Conservation (phyloP, 305 asterid genomes). For the Fraxinus angustifolia region DNA sequence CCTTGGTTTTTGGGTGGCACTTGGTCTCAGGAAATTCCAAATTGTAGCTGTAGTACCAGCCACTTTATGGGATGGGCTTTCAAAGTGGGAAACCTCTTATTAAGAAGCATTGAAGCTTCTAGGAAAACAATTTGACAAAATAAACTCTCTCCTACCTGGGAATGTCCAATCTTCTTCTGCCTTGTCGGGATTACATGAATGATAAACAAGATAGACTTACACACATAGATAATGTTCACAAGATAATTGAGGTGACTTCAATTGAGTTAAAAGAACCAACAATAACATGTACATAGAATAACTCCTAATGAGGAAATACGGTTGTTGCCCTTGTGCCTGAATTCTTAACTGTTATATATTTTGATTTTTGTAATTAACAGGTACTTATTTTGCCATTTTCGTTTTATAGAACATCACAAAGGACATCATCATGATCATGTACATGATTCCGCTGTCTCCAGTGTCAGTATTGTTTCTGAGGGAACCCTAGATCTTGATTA, state of each 20-base stretch:
- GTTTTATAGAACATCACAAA: conserved; percentile 54
- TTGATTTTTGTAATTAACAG: background rate
- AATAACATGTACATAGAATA: background rate
- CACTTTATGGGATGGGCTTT: background rate
- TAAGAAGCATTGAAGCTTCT: background rate
- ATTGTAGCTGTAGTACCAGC: background rate
- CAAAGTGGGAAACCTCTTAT: background rate
- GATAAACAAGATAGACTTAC: background rate
- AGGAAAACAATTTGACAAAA: background rate
- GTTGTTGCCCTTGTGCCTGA: background rate
- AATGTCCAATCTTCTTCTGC: background rate
- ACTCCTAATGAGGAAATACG: background rate
- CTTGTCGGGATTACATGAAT: background rate
- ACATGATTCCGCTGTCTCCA: conserved; percentile 82
- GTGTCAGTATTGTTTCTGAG: conserved; percentile 84
- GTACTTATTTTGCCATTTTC: background rate
- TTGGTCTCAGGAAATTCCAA: background rate
- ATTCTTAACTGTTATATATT: background rate
- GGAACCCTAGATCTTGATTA: conserved; percentile 88
- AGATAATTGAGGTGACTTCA: background rate
- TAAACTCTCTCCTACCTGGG: background rate
- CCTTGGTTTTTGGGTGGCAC: background rate
- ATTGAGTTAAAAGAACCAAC: background rate
- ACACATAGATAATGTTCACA: background rate
- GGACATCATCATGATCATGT: conserved; percentile 65